Percentiles rank a stretch among this genome's conserved stretches.
phyloP scores from a whole-genome alignment of 371 early-diverging fungal genomes.

The Mortierella sp. region DNA sequence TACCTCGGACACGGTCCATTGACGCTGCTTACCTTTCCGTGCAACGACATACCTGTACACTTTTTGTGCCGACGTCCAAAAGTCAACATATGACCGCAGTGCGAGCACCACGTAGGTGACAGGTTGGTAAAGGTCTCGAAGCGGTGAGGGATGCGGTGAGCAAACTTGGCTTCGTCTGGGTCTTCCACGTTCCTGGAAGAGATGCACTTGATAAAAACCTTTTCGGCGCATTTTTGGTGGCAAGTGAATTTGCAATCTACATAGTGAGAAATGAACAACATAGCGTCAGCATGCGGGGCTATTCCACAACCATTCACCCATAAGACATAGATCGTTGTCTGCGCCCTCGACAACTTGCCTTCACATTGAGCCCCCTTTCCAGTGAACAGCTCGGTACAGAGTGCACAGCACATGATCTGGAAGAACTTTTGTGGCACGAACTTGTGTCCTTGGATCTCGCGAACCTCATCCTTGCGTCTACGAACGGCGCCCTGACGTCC shows the following conservation, averaged over 20 bases:
- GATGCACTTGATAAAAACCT: constrained; percentile 81
- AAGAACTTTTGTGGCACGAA: constrained; percentile 86
- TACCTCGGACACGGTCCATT: no score
- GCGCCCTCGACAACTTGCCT: constrained; percentile 23
- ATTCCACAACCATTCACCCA: not conserved
- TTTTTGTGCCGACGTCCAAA: constrained; percentile 77
- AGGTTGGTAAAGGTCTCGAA: constrained; percentile 84
- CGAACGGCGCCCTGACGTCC: constrained; percentile 90
- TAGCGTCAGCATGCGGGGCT: constrained; percentile 64
- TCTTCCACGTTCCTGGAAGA: constrained; percentile 60
- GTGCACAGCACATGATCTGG: constrained; percentile 93
- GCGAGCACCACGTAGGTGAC: constrained; percentile 92
- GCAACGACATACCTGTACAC: constrained; percentile 68
- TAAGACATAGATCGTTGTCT: not conserved
- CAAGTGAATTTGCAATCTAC: constrained; percentile 88
- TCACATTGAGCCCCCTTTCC: constrained; percentile 90
- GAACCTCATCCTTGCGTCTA: constrained; percentile 78
- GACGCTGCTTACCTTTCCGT: not conserved
- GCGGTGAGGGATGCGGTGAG: constrained; percentile 93
- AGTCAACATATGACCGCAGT: constrained; percentile 94
- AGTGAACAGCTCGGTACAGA: constrained; percentile 90
- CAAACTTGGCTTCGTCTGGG: constrained; percentile 70
- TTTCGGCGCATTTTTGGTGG: constrained; percentile 80
- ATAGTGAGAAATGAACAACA: constrained; percentile 41
- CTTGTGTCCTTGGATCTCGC: constrained; percentile 87